Base-by-base conservation (phyloP, 768 basidiomycete species). In the Pleurotus platypus region DNA sequence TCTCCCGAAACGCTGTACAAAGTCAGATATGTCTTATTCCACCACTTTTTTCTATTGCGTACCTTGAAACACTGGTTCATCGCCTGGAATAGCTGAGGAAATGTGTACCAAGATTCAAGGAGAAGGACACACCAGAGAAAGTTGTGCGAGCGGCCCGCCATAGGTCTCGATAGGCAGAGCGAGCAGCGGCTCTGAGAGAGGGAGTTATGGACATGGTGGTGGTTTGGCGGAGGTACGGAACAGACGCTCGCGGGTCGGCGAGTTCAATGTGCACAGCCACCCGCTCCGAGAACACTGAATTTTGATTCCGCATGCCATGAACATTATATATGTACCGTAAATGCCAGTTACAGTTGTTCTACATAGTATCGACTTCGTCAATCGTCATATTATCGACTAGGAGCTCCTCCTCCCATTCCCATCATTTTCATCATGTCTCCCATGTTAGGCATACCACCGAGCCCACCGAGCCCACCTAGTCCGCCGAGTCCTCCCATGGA, bases 391-490 rank as follows among this genome's bases (percentile, higher is more conserved):
- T 4, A 26, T 7, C 51, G 51, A 39, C 38, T 38, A 18, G 51
- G 38, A 6, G 30, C 30, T 35, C 51, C 51, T 54, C 82, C 80
- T 57, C 86, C 86, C 87, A 89, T 88, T 6, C 88, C 87, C 89
- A 91, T 90, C 89, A 91, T 89, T 74, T 90, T 90, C 68, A 90
- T 76, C 86, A 92, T 87, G 61, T 92, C 89, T 18, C 73, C 79
- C 79, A 91, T 84, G 53, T 83, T 83, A 49, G 82, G 79, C 81
- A 86, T 82, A 2, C 84, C 83, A 45, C 70, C 72, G 58, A 85
- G 64, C 15, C 86, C 85, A 20, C 80, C 83, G 6, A 80, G 63
- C n/a, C 86, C 86, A 20, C 76, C 78, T 2, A 79, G 67, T 4
- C 77, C 87, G 38, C 83, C 85, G 3, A 84, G 70, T 5, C 84